Conservation (phyloP, 768 basidiomycete species). For the Auricularia auricula-judae region DNA sequence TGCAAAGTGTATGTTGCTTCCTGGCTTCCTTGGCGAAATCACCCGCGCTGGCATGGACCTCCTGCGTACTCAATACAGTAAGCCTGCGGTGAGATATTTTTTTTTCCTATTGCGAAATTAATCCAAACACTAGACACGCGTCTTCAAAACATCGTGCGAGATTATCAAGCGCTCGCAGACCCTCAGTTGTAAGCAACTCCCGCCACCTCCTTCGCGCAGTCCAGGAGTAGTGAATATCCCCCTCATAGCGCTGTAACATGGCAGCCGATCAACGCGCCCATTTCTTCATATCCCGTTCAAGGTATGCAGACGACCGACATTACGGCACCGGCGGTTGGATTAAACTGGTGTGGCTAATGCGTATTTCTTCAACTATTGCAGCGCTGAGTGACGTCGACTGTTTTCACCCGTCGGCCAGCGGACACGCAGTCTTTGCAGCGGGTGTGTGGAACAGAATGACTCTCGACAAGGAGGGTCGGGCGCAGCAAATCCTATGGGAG, state of each 20-base stretch:
- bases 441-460: no score
- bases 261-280: conserved; percentile 3
- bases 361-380: not conserved
- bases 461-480: no score
- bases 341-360: no score
- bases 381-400: conserved; percentile 6
- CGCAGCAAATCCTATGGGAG: no score
- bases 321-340: no score
- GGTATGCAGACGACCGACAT: not conserved
- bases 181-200: not conserved
- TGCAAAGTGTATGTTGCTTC: conserved; percentile 1
- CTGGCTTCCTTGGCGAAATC: not conserved
- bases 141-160: conserved; percentile 4
- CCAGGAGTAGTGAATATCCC: not conserved
- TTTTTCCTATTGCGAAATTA: not conserved
- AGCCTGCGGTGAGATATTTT: not conserved
- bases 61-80: conserved; percentile 1
- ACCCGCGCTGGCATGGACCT: conserved; percentile 1
- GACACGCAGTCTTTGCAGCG: no score
- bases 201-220: not conserved
- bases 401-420: conserved; percentile 1
- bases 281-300: conserved; percentile 2
- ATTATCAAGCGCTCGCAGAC: not conserved
- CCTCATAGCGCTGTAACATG: conserved; percentile 1
- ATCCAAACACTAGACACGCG: not conserved